Base-by-base conservation (phyloP, 2,329 filamentous ascomycete species). In the Botrytis deweyae region DNA sequence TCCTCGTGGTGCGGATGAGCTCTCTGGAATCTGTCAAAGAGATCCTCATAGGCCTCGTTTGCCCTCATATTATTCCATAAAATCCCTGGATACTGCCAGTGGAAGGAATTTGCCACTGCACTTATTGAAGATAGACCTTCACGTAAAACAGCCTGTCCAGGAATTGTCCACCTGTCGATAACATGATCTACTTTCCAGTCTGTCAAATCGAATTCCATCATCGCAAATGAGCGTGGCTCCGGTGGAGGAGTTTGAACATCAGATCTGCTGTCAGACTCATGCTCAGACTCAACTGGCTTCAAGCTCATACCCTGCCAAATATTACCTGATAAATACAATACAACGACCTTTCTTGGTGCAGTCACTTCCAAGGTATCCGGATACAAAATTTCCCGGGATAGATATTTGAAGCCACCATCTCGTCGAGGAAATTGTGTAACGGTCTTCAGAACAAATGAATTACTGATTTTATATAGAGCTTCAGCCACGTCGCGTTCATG, bases 391-490 rank as follows among this genome's bases (percentile, higher is more conserved):
- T 69, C 49, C 5, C 66, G 49, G 22, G 66, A 69, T 1, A 33
- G 20, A 58, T 69, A 44, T 16, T 2, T 25, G 38, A 42, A 42
- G n/a, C 38, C 4, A 14, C 38, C 38, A 58, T 69, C 22, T 10
- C 10, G 5, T 58, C n/a, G 66, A 33, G 38, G 49, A 42, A 29
- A 29, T 33, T n/a, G 38, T 22, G 38, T 29, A n/a, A 58, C 66
- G 2, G 66, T 69, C 38, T 58, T 58, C 12, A 69, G 29, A 38
- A 69, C 49, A 42, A 69, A 69, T 33, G 66, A 69, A 58, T 58
- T 10, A 16, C 33, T 40, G 29, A 69, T 9, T n/a, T 49, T 58
- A 29, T 69, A 69, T 29, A 69, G 42, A 16, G 6, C 6, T 44
- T 69, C 66, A 42, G 66, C 66, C 1, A 69, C 66, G 10, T 69